Evolutionary conservation across 805 yeast species (phyloP).

Genomic region (Schwanniomyces vanrijiae): DNA sequence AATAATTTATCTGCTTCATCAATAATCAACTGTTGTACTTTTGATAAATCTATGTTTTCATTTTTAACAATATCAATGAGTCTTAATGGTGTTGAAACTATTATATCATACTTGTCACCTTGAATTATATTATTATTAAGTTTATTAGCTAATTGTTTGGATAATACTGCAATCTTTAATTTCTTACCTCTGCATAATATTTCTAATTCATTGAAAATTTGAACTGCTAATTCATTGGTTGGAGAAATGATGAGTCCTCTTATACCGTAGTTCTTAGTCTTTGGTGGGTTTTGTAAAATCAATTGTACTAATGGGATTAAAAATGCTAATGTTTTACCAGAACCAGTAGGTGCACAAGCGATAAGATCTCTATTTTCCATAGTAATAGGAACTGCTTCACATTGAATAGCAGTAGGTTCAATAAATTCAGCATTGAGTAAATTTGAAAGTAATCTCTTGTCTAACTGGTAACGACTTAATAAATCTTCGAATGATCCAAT

Average conservation of each 20-base stretch:
- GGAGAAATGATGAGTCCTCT: conserved; percentile 86
- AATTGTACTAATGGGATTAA: conserved; percentile 76
- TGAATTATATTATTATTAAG: conserved; percentile 59
- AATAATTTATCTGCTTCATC: conserved; percentile 97
- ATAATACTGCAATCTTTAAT: conserved; percentile 62
- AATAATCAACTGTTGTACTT: conserved; percentile 74
- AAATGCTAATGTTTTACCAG: conserved; percentile 94
- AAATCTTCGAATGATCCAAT: conserved; percentile 87
- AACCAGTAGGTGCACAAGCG: conserved; percentile 98
- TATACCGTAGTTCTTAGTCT: conserved; percentile 48
- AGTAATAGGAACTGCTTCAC: conserved; percentile 81
- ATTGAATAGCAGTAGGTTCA: conserved; percentile 91
- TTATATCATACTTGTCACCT: conserved; percentile 68
- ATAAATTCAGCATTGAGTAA: conserved; percentile 68
- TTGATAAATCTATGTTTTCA: conserved; percentile 57
- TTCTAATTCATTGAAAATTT: conserved; percentile 69
- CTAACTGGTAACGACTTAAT: conserved; percentile 63
- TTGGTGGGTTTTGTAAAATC: conserved; percentile 19
- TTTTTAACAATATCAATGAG: conserved; percentile 74
- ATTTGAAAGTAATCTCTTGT: conserved; percentile 58
- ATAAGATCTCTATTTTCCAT: conserved; percentile 72
- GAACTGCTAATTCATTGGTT: conserved; percentile 90
- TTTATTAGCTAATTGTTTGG: conserved; percentile 71
- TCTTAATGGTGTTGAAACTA: conserved; percentile 87
- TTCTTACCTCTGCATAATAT: conserved; percentile 57